Evolutionary conservation across 345 rosid genomes (phyloP), one percentile per base, ranked within the genome.

Genomic region (Sisymbrium altissimum): DNA sequence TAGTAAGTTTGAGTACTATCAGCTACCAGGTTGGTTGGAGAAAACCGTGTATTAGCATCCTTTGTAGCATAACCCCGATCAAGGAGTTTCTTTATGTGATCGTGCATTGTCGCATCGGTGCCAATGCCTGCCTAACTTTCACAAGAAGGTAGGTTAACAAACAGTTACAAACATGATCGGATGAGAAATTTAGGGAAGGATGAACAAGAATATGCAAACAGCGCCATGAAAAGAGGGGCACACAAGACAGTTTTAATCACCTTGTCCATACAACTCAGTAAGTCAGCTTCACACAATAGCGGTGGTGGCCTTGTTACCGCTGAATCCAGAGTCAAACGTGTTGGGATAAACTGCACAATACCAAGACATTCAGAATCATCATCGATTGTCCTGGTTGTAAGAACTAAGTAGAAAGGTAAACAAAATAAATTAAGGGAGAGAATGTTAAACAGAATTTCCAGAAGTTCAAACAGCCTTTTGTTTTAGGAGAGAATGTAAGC

Each of bases 81-180:
- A 49, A 91, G 96, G 75, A 94, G 85, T 89, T 94, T 94, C 79
- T 94, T 87, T 54, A 94, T 94, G 83, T 94, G 99, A 73, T 94
- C 99, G 59, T 94, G 99, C 99, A 94, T 94, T 27, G 99, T 94
- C 73, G 99, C 99, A 81, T 92, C 99, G 0, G 97, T 94, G 55
- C 99, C 99, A 82, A 94, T 94, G 60, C 97, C 97, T 1, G 96
- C 99, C 99, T 94, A 72, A 56, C 6, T 57, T 32, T 70, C 53
- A 64, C 52, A 82, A 70, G 27, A 55, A 58, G 62, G 9, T 18
- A 54, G 23, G 45, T 40, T 11, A 59, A 27, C 36, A 63, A 41
- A 39, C 7, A 30, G 59, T 23, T 27, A 30, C 11, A 63, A 52
- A 72, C 23, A 59, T 13, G 67, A 58, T 32, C 4, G 10, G 12